Evolutionary conservation across 441 rosid genomes (phyloP).

Genomic region (Isatis lusitanica): DNA sequence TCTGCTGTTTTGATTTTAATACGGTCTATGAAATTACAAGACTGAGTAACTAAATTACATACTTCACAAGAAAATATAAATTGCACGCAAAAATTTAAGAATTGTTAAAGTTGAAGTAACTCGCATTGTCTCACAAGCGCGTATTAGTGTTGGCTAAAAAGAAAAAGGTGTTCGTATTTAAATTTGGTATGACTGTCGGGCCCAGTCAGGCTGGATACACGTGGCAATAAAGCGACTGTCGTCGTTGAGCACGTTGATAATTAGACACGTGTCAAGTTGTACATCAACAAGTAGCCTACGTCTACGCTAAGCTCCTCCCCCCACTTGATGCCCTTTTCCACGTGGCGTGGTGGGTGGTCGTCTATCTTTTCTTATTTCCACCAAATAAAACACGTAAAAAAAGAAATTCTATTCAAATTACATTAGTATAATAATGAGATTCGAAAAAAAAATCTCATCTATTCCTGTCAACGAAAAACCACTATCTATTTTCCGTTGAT

Average conservation of each 20-base stretch:
- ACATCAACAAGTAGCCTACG: conserved; percentile 30
- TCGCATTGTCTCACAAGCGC: not conserved
- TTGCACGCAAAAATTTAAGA: too few relatives aligned
- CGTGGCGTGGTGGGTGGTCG: conserved; percentile 40
- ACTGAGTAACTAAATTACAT: too few relatives aligned
- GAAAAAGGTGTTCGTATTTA: not conserved
- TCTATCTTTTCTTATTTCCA: conserved; percentile 11
- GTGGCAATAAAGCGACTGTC: conserved; percentile 34
- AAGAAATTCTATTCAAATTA: not conserved
- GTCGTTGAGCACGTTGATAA: conserved; percentile 33
- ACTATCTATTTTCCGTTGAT: conserved; percentile 8
- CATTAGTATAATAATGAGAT: not conserved
- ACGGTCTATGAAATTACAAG: too few relatives aligned
- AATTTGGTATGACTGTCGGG: not conserved
- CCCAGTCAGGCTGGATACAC: conserved; percentile 39
- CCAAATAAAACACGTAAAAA: not conserved
- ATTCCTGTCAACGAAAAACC: conserved; percentile 19
- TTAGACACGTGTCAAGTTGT: conserved; percentile 33
- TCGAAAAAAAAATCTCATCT: not conserved
- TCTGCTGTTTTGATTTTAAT: too few relatives aligned
- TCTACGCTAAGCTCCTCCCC: conserved; percentile 28
- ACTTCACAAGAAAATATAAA: too few relatives aligned
- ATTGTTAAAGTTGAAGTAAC: not conserved
- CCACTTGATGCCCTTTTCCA: conserved; percentile 36
- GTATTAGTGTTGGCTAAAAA: not conserved